phyloP scores from a whole-genome alignment of 176 grass and related monocot genomes.

The Eragrostis curvula region DNA sequence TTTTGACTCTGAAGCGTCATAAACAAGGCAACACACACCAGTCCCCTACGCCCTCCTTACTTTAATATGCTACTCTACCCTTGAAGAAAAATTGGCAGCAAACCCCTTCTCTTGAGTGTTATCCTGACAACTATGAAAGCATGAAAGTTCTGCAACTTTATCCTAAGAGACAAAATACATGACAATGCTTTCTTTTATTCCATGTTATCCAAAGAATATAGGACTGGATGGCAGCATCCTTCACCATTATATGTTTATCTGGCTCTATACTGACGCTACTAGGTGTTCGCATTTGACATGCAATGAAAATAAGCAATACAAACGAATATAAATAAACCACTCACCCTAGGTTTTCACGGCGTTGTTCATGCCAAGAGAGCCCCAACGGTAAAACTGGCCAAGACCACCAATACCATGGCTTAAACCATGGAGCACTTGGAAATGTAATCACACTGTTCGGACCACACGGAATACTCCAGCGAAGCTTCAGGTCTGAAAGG shows the following conservation, averaged over 20 bases:
- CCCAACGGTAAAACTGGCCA: constrained; percentile 90
- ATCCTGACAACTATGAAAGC: background rate
- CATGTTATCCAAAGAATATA: constrained; percentile 33
- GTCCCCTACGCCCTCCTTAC: background rate
- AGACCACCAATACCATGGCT: constrained; percentile 99
- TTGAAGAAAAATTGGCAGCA: background rate
- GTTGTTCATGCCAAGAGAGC: constrained; percentile 91
- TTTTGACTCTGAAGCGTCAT: background rate
- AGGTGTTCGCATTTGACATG: constrained; percentile 25
- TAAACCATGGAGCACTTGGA: constrained; percentile 90
- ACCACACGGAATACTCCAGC: constrained; percentile 93
- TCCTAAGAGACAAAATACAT: constrained; percentile 25
- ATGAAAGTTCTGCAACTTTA: constrained; percentile 18
- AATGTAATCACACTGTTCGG: constrained; percentile 94
- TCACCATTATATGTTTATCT: constrained; percentile 13
- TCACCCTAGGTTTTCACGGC: constrained; percentile 69
- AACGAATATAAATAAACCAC: constrained; percentile 14
- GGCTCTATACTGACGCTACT: background rate
- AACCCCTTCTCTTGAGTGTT: constrained; percentile 32
- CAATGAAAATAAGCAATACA: constrained; percentile 1
- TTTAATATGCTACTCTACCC: background rate
- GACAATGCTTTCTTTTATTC: background rate
- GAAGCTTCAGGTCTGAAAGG: constrained; percentile 84
- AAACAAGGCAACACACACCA: background rate
- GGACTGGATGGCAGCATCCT: background rate